Evolutionary conservation across 257 asterid genomes (phyloP), one percentile per base, ranked within the genome.

Genomic region (Cruciata laevipes): DNA sequence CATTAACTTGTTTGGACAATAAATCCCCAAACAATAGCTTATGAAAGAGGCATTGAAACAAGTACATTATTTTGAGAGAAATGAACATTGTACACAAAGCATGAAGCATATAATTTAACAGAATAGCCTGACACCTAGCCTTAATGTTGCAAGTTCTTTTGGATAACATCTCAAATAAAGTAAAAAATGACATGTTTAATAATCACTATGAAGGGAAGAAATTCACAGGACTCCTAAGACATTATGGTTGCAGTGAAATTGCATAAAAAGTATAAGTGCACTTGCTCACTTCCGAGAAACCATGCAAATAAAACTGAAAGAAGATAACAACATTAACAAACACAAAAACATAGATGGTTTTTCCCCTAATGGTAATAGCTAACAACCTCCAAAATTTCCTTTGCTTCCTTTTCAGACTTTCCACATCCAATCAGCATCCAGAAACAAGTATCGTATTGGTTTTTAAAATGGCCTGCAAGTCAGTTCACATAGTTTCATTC

Each of bases 341-440:
- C 25, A 49, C 25, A 44, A 66, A 65, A 66, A 37, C 8, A 14
- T 14, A 3, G 27, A n/a, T 33, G 17, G 20, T 62, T 38, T 37
- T 38, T 16, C 40, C 21, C 35, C 25, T 0, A 64, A 65, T 21
- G 47, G 57, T 13, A 21, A 44, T 20, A 47, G 55, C 55, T 3
- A 47, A 85, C 95, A 63, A 85, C 97, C 95, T 86, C 80, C 69
- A 92, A 69, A 33, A 80, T 77, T 67, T 76, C 84, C 71, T 80
- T 79, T 23, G 89, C 98, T 75, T 87, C 87, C 68, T 42, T 79
- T 68, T 81, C 80, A 30, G 87, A 61, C 72, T 82, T 81, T 73
- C 95, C 96, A 74, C 84, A 67, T 65, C 75, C 73, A 69, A 84
- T 71, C 74, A 92, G 81, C 79, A 78, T 80, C 95, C 91, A 86